These are phyloP conservation scores for Multifurca ochricompacta DNA, from an alignment of 768 basidiomycete genomes.

Conservation along the genomic window DNA sequence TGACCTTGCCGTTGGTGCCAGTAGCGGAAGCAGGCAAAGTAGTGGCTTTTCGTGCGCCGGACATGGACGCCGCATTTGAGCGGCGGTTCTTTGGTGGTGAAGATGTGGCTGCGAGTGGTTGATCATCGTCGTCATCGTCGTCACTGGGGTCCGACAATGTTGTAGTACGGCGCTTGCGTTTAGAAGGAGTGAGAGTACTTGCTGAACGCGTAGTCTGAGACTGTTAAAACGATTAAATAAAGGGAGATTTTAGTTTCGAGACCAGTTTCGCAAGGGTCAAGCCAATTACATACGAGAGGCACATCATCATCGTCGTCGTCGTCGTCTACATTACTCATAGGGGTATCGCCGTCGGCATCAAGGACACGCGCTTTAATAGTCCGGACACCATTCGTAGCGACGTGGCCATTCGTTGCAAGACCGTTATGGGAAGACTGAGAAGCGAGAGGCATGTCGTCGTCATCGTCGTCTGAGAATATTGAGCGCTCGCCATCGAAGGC, in stretches of 20 bases:
- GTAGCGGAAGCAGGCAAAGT: constrained; percentile 27
- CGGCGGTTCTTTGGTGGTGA: constrained; percentile 52
- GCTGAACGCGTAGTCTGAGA: constrained; percentile 46
- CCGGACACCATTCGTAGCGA: constrained; percentile 31
- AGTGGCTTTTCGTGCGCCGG: constrained; percentile 35
- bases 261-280: neutral
- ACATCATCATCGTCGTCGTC: constrained; percentile 54
- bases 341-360: constrained; percentile 34
- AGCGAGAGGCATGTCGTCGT: constrained; percentile 44
- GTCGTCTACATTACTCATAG: constrained; percentile 60
- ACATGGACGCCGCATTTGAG: constrained; percentile 34
- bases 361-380: constrained; percentile 33
- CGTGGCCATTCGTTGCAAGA: constrained; percentile 32
- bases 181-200: constrained; percentile 25
- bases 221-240: constrained; percentile 30
- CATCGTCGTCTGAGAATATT: constrained; percentile 55
- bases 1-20: constrained; percentile 34
- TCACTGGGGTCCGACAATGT: constrained; percentile 31
- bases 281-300: constrained; percentile 51
- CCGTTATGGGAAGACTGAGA: constrained; percentile 29
- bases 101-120: constrained; percentile 65
- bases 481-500: constrained; percentile 30
- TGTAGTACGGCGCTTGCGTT: constrained; percentile 28
- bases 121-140: constrained; percentile 64
- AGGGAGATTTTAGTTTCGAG: neutral